A percentile compares a stretch with the other conserved stretches of the same genome.
These are phyloP conservation scores for Barbarea vulgaris DNA, from an alignment of 345 rosid genomes.

Conservation along the genomic window DNA sequence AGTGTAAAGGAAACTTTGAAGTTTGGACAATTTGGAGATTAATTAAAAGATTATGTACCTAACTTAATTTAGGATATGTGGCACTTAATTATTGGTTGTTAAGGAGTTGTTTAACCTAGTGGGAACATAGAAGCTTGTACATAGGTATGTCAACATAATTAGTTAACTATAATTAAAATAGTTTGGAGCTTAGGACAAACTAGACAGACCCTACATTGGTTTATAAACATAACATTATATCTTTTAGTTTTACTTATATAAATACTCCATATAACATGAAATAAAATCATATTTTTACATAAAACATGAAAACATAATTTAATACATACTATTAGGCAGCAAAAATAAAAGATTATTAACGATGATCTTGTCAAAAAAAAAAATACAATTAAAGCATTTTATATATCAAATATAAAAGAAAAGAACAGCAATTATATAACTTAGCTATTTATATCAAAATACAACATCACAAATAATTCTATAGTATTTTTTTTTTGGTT, in stretches of 20 bases:
- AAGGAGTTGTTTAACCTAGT: conserved; percentile 5
- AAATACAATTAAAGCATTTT: too few relatives aligned
- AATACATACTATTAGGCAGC: background rate
- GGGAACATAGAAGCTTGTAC: background rate
- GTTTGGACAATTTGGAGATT: background rate
- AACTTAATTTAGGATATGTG: background rate
- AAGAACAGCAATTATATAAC: background rate
- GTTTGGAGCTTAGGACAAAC: conserved; percentile 24
- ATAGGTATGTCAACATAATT: conserved; percentile 20
- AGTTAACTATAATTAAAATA: background rate
- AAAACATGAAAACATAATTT: background rate
- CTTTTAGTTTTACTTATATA: background rate
- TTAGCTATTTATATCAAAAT: background rate
- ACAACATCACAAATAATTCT: background rate
- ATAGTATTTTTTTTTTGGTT: too few relatives aligned
- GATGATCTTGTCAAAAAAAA: background rate
- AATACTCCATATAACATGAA: background rate
- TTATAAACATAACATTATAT: background rate
- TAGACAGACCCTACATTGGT: conserved; percentile 15
- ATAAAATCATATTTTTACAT: background rate
- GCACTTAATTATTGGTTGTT: background rate
- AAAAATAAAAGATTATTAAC: too few relatives aligned
- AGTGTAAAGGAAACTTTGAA: background rate
- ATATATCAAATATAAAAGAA: too few relatives aligned
- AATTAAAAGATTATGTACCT: background rate